These are phyloP conservation scores for Stagonosporopsis vannaccii DNA, from an alignment of 2,329 filamentous ascomycete genomes.

Conservation along the genomic window DNA sequence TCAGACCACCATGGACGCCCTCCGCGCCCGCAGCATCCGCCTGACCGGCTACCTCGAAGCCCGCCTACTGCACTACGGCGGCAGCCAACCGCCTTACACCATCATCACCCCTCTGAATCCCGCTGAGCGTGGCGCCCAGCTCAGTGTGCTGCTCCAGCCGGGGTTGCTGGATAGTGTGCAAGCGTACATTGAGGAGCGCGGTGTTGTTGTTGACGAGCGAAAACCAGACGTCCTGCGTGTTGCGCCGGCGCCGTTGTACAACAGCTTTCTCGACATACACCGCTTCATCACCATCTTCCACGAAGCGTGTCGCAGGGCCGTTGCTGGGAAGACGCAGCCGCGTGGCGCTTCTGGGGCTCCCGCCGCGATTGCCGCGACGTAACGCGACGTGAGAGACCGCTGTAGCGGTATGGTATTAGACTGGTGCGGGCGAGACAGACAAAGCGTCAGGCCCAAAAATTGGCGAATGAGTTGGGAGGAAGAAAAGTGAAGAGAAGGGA, in stretches of 20 bases:
- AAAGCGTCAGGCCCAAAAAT: too few relatives aligned
- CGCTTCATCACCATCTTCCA: slow-evolving; percentile 57
- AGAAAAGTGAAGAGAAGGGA: too few relatives aligned
- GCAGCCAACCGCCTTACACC: slow-evolving; percentile 48
- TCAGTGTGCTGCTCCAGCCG: slow-evolving; percentile 73
- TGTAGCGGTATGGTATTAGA: too few relatives aligned
- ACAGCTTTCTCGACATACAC: slow-evolving; percentile 75
- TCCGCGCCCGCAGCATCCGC: slow-evolving; percentile 74
- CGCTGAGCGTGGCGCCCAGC: slow-evolving; percentile 75
- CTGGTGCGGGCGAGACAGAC: too few relatives aligned
- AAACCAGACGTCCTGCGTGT: slow-evolving; percentile 86
- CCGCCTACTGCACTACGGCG: slow-evolving; percentile 34
- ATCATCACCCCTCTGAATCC: slow-evolving; percentile 75
- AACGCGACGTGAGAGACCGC: too few relatives aligned
- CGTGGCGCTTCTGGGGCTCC: slow-evolving; percentile 8
- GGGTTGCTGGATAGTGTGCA: slow-evolving; percentile 76
- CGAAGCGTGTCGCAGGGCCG: slow-evolving; percentile 54
- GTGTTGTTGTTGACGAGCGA: slow-evolving; percentile 81
- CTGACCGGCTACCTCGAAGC: slow-evolving; percentile 79
- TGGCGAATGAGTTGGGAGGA: too few relatives aligned
- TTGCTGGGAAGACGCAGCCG: slow-evolving; percentile 2
- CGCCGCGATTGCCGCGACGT: slow-evolving; percentile 22
- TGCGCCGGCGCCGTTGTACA: slow-evolving; percentile 85
- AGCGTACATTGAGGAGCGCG: slow-evolving; percentile 68
- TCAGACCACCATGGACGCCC: slow-evolving; percentile 70